Evolutionary conservation across 192 early-diverging fungal genomes (phyloP).

Genomic region (Coemansia sp.): DNA sequence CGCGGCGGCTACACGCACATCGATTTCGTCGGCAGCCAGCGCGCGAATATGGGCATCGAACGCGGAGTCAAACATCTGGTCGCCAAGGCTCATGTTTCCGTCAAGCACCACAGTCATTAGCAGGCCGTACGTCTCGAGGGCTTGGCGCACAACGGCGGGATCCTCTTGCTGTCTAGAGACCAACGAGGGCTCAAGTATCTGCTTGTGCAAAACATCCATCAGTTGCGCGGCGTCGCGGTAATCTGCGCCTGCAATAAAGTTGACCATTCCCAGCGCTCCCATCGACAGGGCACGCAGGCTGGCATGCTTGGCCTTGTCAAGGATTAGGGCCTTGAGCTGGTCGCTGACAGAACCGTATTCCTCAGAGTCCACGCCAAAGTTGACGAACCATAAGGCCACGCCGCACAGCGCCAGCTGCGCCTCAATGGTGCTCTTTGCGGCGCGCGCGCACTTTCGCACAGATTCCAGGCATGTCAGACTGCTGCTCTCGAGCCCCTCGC

Average conservation of each 20-base stretch:
- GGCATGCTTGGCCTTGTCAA: constrained; percentile 6
- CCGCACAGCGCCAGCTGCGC: constrained; percentile 27
- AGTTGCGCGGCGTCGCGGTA: constrained; percentile 32
- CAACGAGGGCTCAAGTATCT: constrained; percentile 11
- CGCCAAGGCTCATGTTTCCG: constrained; percentile 18
- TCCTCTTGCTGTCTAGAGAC: background rate
- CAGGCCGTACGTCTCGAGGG: constrained; percentile 32
- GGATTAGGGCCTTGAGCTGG: constrained; percentile 17
- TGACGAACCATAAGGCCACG: constrained; percentile 43
- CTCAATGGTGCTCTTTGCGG: constrained; percentile 30
- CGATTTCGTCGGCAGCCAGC: constrained; percentile 59
- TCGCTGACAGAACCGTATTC: constrained; percentile 16
- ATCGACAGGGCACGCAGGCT: constrained; percentile 22
- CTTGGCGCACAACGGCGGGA: constrained; percentile 19
- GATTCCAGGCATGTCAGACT: constrained; percentile 58
- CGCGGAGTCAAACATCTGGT: constrained; percentile 26
- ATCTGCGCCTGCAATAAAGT: constrained; percentile 40
- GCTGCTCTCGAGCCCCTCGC: constrained; percentile 55
- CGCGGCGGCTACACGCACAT: constrained; percentile 66
- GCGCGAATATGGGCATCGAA: constrained; percentile 53
- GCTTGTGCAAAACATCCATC: constrained; percentile 10
- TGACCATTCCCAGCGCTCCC: constrained; percentile 30
- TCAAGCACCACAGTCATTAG: constrained; percentile 35
- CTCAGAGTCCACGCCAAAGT: constrained; percentile 32
- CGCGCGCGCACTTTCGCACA: constrained; percentile 55